These are phyloP conservation scores for Thelephora terrestris DNA, from an alignment of 1,284 basidiomycete species.

Conservation along the genomic window DNA sequence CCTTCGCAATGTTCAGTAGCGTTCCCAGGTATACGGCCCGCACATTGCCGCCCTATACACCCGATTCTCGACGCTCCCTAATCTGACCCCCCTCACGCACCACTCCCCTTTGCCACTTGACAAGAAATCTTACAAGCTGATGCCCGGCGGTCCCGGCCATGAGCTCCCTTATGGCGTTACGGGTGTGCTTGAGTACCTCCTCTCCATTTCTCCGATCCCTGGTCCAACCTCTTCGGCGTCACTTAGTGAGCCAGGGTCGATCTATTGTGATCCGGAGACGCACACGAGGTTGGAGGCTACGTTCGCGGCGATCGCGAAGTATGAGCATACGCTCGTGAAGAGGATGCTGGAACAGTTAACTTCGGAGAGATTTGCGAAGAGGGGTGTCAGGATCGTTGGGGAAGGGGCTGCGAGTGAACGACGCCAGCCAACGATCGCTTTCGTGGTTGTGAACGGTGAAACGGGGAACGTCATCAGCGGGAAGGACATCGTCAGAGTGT, in stretches of 20 bases:
- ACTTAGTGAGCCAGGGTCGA: neutral
- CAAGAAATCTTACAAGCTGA: slow-evolving; percentile 47
- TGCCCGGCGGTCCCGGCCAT: slow-evolving; percentile 66
- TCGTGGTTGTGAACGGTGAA: slow-evolving; percentile 38
- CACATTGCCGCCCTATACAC: slow-evolving; percentile 63
- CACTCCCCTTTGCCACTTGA: slow-evolving; percentile 50
- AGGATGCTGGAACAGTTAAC: slow-evolving; percentile 33
- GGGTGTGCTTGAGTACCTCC: slow-evolving; percentile 54
- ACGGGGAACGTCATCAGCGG: slow-evolving; percentile 42
- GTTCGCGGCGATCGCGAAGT: slow-evolving; percentile 34
- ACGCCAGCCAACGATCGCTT: slow-evolving; percentile 63
- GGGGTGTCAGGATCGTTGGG: slow-evolving; percentile 62
- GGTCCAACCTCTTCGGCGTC: slow-evolving; percentile 17
- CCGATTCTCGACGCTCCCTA: slow-evolving; percentile 31
- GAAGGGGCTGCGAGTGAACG: slow-evolving; percentile 31
- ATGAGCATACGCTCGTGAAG: slow-evolving; percentile 35
- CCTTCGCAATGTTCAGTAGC: neutral
- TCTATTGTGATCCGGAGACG: neutral
- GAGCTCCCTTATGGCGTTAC: slow-evolving; percentile 55
- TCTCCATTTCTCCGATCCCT: slow-evolving; percentile 37
- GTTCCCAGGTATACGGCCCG: slow-evolving; percentile 54
- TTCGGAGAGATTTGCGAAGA: slow-evolving; percentile 23
- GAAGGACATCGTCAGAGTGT: slow-evolving; percentile 50
- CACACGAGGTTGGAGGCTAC: slow-evolving; percentile 28
- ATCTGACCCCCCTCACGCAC: slow-evolving; percentile 49